phyloP scores from a whole-genome alignment of 495 filamentous ascomycete genomes.

The Xylona heveae region DNA sequence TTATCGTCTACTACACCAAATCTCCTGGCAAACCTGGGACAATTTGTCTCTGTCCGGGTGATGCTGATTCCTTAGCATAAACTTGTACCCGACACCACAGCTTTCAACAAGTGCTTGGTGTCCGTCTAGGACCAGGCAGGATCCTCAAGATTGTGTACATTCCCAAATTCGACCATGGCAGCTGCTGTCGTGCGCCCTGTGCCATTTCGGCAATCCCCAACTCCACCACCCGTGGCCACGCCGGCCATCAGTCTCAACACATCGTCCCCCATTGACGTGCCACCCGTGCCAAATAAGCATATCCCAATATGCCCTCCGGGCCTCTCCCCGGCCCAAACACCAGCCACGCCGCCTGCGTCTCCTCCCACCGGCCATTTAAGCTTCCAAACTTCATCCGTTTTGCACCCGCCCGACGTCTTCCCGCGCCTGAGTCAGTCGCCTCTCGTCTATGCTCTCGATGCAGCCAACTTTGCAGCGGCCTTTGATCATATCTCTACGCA shows the following conservation, averaged over 20 bases:
- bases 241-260: constrained; percentile 2
- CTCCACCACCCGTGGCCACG: constrained; percentile 1
- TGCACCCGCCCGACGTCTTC: constrained; percentile 53
- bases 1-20: too few relatives aligned
- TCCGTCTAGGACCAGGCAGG: too few relatives aligned
- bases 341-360: constrained; percentile 46
- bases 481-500: constrained; percentile 54
- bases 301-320: constrained; percentile 68
- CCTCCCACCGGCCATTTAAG: constrained; percentile 28
- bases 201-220: constrained; percentile 3
- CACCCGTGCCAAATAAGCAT: constrained; percentile 66
- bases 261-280: background rate
- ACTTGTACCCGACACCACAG: too few relatives aligned
- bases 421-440: constrained; percentile 31
- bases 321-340: constrained; percentile 35
- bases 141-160: too few relatives aligned
- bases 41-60: too few relatives aligned
- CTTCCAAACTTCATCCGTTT: constrained; percentile 36
- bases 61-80: too few relatives aligned
- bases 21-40: too few relatives aligned
- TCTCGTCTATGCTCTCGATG: constrained; percentile 52
- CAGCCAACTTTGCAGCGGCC: constrained; percentile 42
- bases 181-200: constrained; percentile 3
- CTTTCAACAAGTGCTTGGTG: too few relatives aligned
- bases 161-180: too few relatives aligned